Evolutionary conservation across 129 eudicot genomes (phyloP).

Genomic region (Flaveria sonorensis): DNA sequence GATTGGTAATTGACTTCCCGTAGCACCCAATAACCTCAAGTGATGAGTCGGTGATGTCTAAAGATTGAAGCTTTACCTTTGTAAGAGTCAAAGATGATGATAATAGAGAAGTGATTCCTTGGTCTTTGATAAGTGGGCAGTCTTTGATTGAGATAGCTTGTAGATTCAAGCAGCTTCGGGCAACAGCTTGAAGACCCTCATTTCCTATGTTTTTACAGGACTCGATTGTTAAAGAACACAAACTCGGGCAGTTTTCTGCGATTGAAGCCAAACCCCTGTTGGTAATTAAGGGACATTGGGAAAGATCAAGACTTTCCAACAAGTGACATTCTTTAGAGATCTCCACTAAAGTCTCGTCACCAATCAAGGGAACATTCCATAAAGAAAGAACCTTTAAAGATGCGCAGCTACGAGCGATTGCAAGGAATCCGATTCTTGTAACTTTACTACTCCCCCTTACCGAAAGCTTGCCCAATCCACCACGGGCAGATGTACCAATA

Average conservation of each 20-base stretch:
- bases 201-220: conserved; percentile 69
- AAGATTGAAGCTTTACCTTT: conserved; percentile 65
- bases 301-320: conserved; percentile 81
- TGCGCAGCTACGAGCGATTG: conserved; percentile 84
- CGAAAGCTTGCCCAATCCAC: conserved; percentile 96
- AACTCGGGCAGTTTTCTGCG: conserved; percentile 59
- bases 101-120: conserved; percentile 66
- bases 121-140: conserved; percentile 72
- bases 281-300: conserved; percentile 66
- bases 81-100: conserved; percentile 53
- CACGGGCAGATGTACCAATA: conserved; percentile 80
- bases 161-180: conserved; percentile 61
- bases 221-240: conserved; percentile 62
- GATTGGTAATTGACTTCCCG: conserved; percentile 69
- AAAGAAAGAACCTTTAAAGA: conserved; percentile 66
- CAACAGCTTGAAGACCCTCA: conserved; percentile 66
- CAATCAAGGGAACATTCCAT: conserved; percentile 66
- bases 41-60: conserved; percentile 71
- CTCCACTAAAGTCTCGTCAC: conserved; percentile 61
- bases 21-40: conserved; percentile 83
- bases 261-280: conserved; percentile 69
- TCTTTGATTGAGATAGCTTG: conserved; percentile 65
- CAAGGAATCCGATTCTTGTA: conserved; percentile 61
- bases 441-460: conserved; percentile 73
- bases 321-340: conserved; percentile 69